A percentile compares a stretch with the other conserved stretches of the same genome.
These are phyloP conservation scores for Coccomyxa subellipsoidea DNA, from an alignment of 163 green algal genomes.

Conservation along the genomic window DNA sequence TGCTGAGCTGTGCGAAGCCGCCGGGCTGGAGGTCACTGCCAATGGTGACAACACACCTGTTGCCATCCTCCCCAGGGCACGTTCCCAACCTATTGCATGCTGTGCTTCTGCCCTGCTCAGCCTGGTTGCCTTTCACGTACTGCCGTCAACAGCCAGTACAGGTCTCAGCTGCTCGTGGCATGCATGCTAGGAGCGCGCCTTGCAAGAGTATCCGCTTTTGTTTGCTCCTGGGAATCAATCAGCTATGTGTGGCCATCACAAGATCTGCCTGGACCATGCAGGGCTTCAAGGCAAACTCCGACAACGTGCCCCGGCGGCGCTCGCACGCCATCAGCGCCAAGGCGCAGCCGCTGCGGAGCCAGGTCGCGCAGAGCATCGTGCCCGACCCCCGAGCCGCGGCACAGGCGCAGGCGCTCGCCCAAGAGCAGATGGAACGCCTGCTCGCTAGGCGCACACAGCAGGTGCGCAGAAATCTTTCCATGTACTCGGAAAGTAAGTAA, in stretches of 20 bases:
- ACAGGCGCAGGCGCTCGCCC: background rate
- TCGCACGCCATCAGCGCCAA: slow-evolving; percentile 1
- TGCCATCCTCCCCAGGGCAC: background rate
- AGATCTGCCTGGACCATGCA: no score
- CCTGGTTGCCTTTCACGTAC: no score
- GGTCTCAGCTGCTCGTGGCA: no score
- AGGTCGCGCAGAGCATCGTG: background rate
- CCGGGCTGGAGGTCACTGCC: background rate
- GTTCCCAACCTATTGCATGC: background rate
- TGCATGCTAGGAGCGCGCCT: no score
- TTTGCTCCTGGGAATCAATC: no score
- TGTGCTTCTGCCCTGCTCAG: background rate
- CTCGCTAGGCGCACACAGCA: background rate
- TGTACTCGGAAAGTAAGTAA: no score
- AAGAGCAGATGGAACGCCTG: background rate
- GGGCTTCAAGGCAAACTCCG: background rate
- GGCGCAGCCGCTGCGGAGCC: background rate
- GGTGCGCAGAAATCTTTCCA: no score
- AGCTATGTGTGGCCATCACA: no score
- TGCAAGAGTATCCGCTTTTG: no score
- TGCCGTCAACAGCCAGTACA: no score
- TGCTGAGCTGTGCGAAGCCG: background rate
- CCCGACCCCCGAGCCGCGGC: background rate
- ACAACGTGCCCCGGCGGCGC: background rate
- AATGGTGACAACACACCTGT: background rate